Evolutionary conservation across 1,139 yeast genomes (phyloP), one percentile per base, ranked within the genome.

Genomic region (Sugiyamaella pinicola): DNA sequence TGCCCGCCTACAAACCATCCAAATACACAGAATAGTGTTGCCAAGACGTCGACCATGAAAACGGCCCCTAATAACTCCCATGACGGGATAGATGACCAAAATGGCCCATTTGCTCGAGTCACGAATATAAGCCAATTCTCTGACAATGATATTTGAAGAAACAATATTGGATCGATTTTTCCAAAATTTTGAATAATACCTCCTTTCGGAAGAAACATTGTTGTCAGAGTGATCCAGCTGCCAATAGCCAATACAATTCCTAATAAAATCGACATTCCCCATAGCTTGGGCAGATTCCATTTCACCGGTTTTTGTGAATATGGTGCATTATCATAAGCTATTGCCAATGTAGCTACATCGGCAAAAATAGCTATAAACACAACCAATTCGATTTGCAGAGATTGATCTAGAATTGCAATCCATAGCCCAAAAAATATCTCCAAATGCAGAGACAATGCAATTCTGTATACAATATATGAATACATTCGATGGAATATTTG

Each of bases 301-400:
- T 93, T 93, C 71, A 93, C 98, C 68, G 99, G 99, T 71, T 80
- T 79, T 74, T 89, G 95, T 75, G 93, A 95, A 81, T 81, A 93
- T 71, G 98, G 99, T 77, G 99, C 99, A 68, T 93, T 70, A 71
- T 83, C 88, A 74, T 83, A 84, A 66, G 88, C 88, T 75, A 83
- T 83, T 62, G 88, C 88, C 69, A 83, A 76, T 67, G 88, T 83
- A 60, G 88, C 88, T 71, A 83, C 84, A 74, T 83, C 88, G 66
- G 88, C 88, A 74, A 83, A 83, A 68, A 83, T 81, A 62, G 88
- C 88, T 76, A 83, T 80, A 75, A 83, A 83, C 64, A 84, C 88
- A 74, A 83, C 78, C 69, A 83, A 76, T 74, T 83, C 81, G 73
- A 82, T 82, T 73, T 82, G 76, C 69, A 83, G 73, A 55, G 87